phyloP scores from a whole-genome alignment of 768 basidiomycete species.

The Hygrocybe coccinea region DNA sequence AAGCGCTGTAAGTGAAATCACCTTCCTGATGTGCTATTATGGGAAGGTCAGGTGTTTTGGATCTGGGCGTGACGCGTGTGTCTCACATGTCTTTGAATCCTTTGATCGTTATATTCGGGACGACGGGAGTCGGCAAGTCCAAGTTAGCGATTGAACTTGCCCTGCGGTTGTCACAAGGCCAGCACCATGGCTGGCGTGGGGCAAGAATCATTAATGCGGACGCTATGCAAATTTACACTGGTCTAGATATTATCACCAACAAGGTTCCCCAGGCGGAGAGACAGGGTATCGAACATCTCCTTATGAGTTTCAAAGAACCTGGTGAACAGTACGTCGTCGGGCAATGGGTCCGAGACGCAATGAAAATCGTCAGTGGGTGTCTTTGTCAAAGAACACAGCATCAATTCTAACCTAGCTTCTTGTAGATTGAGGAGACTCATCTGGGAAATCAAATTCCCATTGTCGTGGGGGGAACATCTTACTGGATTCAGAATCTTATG shows the following conservation, averaged over 20 bases:
- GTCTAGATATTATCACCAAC: slow-evolving; percentile 91
- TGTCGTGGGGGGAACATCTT: slow-evolving; percentile 91
- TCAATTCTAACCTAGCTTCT: slow-evolving; percentile 7
- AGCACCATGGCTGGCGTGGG: slow-evolving; percentile 45
- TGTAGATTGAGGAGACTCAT: slow-evolving; percentile 74
- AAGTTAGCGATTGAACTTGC: slow-evolving; percentile 88
- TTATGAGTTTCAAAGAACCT: slow-evolving; percentile 85
- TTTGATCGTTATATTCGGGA: slow-evolving; percentile 83
- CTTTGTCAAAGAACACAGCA: not conserved
- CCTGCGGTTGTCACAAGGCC: slow-evolving; percentile 41
- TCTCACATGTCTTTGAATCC: slow-evolving; percentile 56
- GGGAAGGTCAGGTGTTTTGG: too few relatives aligned
- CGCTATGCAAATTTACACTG: slow-evolving; percentile 93
- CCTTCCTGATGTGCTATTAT: too few relatives aligned
- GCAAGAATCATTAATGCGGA: slow-evolving; percentile 91
- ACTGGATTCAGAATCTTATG: slow-evolving; percentile 95
- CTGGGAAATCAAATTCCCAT: slow-evolving; percentile 66
- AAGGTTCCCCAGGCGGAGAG: slow-evolving; percentile 77
- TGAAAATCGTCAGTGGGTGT: slow-evolving; percentile 54
- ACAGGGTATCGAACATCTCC: slow-evolving; percentile 77
- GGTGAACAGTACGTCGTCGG: slow-evolving; percentile 84
- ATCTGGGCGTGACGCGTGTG: too few relatives aligned
- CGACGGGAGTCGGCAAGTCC: slow-evolving; percentile 95
- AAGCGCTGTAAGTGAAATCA: too few relatives aligned
- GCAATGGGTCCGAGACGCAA: slow-evolving; percentile 83